Evolutionary conservation across 352 stramenopile genomes (phyloP).

Genomic region (Phytophthora capsici): DNA sequence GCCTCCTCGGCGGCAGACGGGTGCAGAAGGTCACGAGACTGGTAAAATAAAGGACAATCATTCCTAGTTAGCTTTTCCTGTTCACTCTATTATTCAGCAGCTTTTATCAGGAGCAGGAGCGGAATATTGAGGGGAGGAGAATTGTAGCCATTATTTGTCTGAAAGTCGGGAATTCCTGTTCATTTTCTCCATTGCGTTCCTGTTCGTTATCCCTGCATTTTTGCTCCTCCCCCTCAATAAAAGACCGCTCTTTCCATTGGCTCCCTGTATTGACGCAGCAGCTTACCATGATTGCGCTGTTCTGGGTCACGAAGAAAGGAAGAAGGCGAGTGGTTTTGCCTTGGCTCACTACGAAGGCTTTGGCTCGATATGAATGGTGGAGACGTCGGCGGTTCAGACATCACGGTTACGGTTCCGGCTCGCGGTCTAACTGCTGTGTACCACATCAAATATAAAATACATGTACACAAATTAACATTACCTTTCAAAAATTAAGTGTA

Average conservation of each 20-base stretch:
- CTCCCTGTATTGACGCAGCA: slow-evolving; percentile 6
- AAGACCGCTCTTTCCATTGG: neutral
- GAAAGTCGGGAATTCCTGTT: neutral
- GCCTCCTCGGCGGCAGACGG: slow-evolving; percentile 95
- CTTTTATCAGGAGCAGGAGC: slow-evolving; percentile 11
- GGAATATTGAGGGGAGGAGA: neutral
- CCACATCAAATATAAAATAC: slow-evolving; percentile 23
- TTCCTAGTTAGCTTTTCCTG: slow-evolving; percentile 20
- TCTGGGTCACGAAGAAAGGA: slow-evolving; percentile 89
- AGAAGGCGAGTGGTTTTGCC: slow-evolving; percentile 87
- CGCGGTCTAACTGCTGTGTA: slow-evolving; percentile 33
- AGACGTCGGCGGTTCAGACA: slow-evolving; percentile 36
- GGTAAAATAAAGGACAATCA: slow-evolving; percentile 6
- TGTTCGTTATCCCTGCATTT: neutral
- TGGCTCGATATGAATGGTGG: slow-evolving; percentile 61
- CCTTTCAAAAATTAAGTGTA: neutral
- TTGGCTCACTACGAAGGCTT: slow-evolving; percentile 8
- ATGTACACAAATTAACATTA: neutral
- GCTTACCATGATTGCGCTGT: slow-evolving; percentile 84
- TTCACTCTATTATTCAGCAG: neutral
- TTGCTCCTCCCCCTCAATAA: neutral
- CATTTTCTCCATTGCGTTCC: neutral
- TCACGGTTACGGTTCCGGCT: slow-evolving; percentile 26
- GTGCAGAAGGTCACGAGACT: slow-evolving; percentile 97
- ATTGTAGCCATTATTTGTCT: neutral